These are phyloP conservation scores for Hymenoscyphus salicellus DNA, from an alignment of 2,329 filamentous ascomycete species.

Conservation along the genomic window DNA sequence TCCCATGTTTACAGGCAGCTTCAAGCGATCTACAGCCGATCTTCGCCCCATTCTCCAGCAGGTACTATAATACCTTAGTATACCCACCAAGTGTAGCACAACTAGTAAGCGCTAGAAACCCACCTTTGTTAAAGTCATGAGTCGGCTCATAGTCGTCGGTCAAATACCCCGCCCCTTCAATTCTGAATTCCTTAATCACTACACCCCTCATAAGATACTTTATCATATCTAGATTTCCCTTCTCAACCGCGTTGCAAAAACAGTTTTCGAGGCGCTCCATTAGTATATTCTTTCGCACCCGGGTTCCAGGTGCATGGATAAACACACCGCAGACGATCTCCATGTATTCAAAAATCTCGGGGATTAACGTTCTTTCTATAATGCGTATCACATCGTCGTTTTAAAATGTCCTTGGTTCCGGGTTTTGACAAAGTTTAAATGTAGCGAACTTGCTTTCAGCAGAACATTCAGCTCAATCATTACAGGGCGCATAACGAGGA, in stretches of 20 bases:
- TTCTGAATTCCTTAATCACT: background rate
- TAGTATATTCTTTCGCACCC: background rate
- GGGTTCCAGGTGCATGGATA: background rate
- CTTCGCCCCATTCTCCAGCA: constrained; percentile 1
- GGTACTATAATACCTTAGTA: background rate
- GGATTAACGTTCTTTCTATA: background rate
- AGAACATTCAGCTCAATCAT: too few relatives aligned
- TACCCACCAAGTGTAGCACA: background rate
- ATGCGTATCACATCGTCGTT: background rate
- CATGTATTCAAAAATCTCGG: constrained; percentile 2
- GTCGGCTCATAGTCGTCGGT: background rate
- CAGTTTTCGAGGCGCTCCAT: background rate
- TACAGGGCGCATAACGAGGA: too few relatives aligned
- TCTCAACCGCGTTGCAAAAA: background rate
- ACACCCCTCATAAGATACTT: background rate
- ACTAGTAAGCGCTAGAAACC: background rate
- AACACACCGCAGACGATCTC: background rate
- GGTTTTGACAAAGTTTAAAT: background rate
- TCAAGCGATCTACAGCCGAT: constrained; percentile 1
- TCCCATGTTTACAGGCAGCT: constrained; percentile 1
- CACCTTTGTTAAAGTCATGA: background rate
- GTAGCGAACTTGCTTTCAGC: background rate
- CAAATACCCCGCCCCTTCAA: background rate
- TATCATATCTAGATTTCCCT: background rate
- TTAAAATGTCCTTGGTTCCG: background rate